Conservation (phyloP, 108 stramenopile genomes). For the Epithemia pelagica region DNA sequence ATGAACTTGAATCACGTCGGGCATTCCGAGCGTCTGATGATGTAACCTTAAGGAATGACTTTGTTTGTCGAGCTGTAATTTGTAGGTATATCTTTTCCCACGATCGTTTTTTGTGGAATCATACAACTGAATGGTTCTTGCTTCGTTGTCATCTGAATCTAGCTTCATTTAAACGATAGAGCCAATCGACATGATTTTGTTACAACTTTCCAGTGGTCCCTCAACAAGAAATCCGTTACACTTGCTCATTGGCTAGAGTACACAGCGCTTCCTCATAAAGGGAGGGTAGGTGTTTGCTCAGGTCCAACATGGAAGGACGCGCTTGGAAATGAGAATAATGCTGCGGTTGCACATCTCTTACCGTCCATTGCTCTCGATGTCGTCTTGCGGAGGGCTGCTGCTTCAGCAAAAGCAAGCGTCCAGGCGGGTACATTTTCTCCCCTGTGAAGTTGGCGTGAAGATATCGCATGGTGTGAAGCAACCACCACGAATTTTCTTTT, state of each 20-base stretch:
- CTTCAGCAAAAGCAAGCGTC: slow-evolving; percentile 22
- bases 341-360: slow-evolving; percentile 18
- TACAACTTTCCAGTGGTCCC: no score
- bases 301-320: slow-evolving; percentile 60
- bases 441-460: slow-evolving; percentile 33
- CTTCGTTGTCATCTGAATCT: no score
- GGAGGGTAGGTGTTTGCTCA: slow-evolving; percentile 52
- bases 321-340: slow-evolving; percentile 36
- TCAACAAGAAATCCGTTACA: no score
- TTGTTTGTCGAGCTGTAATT: no score
- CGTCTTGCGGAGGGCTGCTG: slow-evolving; percentile 1
- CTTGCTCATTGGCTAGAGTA: slow-evolving; percentile 14
- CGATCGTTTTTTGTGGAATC: no score
- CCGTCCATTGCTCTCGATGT: not conserved
- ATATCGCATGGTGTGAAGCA: slow-evolving; percentile 29
- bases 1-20: no score
- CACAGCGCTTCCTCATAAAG: slow-evolving; percentile 42
- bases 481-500: slow-evolving; percentile 33
- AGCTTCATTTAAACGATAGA: no score
- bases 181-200: no score
- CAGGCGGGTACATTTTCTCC: slow-evolving; percentile 65
- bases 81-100: no score
- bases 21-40: no score
- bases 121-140: no score
- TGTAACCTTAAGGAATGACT: no score